A percentile compares a stretch with the other conserved stretches of the same genome.
Evolutionary conservation across 1,284 basidiomycete species (phyloP).

Genomic region (Wallemia ichthyophaga): DNA sequence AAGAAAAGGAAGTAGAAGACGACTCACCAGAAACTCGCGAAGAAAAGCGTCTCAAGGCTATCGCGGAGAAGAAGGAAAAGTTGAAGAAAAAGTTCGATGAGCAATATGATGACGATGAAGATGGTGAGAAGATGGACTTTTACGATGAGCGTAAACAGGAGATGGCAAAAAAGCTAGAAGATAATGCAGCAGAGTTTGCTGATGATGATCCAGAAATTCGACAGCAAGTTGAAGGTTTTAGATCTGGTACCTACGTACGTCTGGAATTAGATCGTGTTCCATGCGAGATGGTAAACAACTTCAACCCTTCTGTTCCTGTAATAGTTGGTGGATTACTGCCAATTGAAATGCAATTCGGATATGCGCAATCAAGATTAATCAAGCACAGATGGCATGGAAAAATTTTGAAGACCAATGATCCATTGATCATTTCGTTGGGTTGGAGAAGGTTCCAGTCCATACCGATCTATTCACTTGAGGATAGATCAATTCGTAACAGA

Average conservation of each 20-base stretch:
- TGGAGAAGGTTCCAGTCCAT: slow-evolving; percentile 89
- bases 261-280: slow-evolving; percentile 61
- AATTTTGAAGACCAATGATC: slow-evolving; percentile 92
- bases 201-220: slow-evolving; percentile 47
- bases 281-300: slow-evolving; percentile 73
- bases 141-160: slow-evolving; percentile 78
- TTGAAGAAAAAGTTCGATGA: slow-evolving; percentile 89
- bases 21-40: slow-evolving; percentile 11
- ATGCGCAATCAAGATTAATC: slow-evolving; percentile 82
- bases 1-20: slow-evolving; percentile 13
- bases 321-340: slow-evolving; percentile 75
- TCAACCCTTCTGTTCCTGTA: slow-evolving; percentile 69
- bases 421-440: slow-evolving; percentile 74
- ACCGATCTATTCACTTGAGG: slow-evolving; percentile 86
- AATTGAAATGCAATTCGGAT: slow-evolving; percentile 73
- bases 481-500: slow-evolving; percentile 86
- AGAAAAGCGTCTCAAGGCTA: slow-evolving; percentile 23
- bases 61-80: slow-evolving; percentile 63
- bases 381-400: slow-evolving; percentile 77
- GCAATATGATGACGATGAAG: slow-evolving; percentile 71
- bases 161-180: slow-evolving; percentile 49
- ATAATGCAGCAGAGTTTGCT: slow-evolving; percentile 67
- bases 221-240: slow-evolving; percentile 59
- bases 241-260: slow-evolving; percentile 77
- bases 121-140: slow-evolving; percentile 35